A percentile compares a stretch with the other conserved stretches of the same genome.
These are phyloP conservation scores for Spathaspora passalidarum DNA, from an alignment of 805 yeast species.

Conservation along the genomic window DNA sequence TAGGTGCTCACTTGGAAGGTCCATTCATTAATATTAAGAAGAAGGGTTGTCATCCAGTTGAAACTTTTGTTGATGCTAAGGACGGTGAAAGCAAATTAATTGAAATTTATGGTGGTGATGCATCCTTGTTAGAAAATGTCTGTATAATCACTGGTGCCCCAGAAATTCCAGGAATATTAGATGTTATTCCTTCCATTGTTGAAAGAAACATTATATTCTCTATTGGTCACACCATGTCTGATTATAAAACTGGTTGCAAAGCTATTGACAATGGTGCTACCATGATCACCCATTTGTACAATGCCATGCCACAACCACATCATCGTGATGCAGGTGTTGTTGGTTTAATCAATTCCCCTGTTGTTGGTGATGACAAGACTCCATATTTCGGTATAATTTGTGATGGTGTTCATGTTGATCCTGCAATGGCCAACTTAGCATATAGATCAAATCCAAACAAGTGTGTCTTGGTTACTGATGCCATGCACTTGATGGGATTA, in stretches of 20 bases:
- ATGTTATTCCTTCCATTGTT: conserved; percentile 35
- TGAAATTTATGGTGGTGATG: conserved; percentile 35
- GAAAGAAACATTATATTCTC: conserved; percentile 37
- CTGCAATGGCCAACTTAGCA: conserved; percentile 48
- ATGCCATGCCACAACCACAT: conserved; percentile 62
- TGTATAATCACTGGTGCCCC: conserved; percentile 52
- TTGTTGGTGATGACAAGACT: conserved; percentile 15
- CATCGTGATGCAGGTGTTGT: conserved; percentile 58
- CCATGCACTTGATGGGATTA: conserved; percentile 55
- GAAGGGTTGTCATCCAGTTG: conserved; percentile 51
- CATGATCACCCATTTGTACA: conserved; percentile 61
- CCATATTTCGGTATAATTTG: conserved; percentile 56
- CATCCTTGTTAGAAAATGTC: conserved; percentile 31
- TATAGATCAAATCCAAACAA: conserved; percentile 51
- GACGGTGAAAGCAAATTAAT: conserved; percentile 26
- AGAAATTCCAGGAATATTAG: conserved; percentile 46
- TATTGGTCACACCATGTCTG: conserved; percentile 48
- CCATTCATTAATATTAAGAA: conserved; percentile 50
- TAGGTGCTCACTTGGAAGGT: conserved; percentile 62
- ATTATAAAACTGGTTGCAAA: conserved; percentile 32
- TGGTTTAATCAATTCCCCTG: conserved; percentile 41
- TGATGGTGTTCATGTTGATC: conserved; percentile 61
- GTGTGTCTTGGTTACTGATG: conserved; percentile 56
- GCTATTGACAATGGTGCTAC: conserved; percentile 52
- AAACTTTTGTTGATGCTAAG: conserved; percentile 39